phyloP scores from a whole-genome alignment of 805 yeast genomes.

The Scheffersomyces lignosus region DNA sequence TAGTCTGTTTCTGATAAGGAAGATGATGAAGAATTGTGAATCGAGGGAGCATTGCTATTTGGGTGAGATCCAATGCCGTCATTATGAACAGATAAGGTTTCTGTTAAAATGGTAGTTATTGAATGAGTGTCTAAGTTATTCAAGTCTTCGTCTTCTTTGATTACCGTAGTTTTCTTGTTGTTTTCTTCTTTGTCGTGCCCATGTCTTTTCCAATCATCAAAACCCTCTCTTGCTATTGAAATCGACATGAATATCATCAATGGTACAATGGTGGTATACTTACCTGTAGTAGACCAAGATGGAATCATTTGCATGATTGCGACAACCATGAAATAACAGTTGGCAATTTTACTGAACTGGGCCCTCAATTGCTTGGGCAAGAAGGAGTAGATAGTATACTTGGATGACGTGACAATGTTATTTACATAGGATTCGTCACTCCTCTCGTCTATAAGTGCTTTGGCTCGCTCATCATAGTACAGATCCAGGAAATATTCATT shows the following conservation, averaged over 20 bases:
- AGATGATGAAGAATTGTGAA: slow-evolving; percentile 3
- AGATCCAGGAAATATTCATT: slow-evolving; percentile 29
- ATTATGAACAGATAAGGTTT: slow-evolving; percentile 25
- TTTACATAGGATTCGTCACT: slow-evolving; percentile 56
- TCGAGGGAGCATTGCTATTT: neutral
- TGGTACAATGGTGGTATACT: slow-evolving; percentile 91
- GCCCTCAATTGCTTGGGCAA: slow-evolving; percentile 86
- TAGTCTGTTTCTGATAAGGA: slow-evolving; percentile 8
- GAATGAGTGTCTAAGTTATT: slow-evolving; percentile 35
- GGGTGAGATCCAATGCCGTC: neutral
- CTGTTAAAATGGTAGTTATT: slow-evolving; percentile 39
- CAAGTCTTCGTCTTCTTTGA: slow-evolving; percentile 31
- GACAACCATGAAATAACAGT: slow-evolving; percentile 83
- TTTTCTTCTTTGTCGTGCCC: slow-evolving; percentile 84
- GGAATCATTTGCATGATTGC: slow-evolving; percentile 96
- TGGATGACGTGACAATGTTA: slow-evolving; percentile 81
- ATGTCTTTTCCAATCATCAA: slow-evolving; percentile 88
- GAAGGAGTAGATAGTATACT: slow-evolving; percentile 78
- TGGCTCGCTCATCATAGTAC: slow-evolving; percentile 19
- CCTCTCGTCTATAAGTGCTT: slow-evolving; percentile 67
- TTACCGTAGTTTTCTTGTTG: slow-evolving; percentile 36
- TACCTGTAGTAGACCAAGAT: slow-evolving; percentile 96
- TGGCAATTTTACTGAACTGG: slow-evolving; percentile 92
- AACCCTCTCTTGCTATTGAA: slow-evolving; percentile 90
- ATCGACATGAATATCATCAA: slow-evolving; percentile 81